Base-by-base conservation (phyloP, 306 rosid species). In the Sechiopsis laciniata region DNA sequence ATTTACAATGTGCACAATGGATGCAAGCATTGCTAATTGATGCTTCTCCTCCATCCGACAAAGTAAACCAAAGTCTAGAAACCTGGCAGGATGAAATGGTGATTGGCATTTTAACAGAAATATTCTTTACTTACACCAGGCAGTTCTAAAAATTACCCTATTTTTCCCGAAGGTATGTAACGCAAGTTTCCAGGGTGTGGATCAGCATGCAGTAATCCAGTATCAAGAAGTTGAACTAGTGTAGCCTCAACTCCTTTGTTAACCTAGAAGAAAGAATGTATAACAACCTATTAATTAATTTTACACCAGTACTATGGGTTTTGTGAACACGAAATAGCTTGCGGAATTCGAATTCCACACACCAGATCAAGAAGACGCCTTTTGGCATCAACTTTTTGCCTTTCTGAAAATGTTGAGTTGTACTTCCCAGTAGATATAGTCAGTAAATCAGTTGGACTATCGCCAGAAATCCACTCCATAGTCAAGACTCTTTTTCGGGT, bases 101-200 rank as follows among this genome's bases (percentile, higher is more conserved):
- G 51, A 35, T 52, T 9, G 3, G 32, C 5, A 24, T 32, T 35
- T 29, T n/a, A 55, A 22, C 8, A 66, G 35, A 40, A 8, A 45
- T 32, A 66, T 42, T 17, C 40, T 50, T 22, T 66, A 12, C 72
- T 64, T 59, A 15, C 45, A 6, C 1, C 60, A 60, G 71, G 74
- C 57, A 68, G 68, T 64, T 32, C 37, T 32, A 40, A 67, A 74
- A 79, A 40, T 73, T 83, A 93, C 98, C 97, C 91, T 75, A 93
- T 76, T 85, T 93, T 82, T 76, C 98, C 96, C 7, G 98, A 83
- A 73, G 96, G 76, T 21, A 92, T 88, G 78, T 87, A 93, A 75
- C 96, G 91, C 84, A 93, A 77, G 91, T 93, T 93, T 77, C 98
- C 98, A 59, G 98, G 87, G 80, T 93, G 98, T 74, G 97, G 98